These are phyloP conservation scores for Naganishia liquefaciens DNA, from an alignment of 1,284 basidiomycete species.

Conservation along the genomic window DNA sequence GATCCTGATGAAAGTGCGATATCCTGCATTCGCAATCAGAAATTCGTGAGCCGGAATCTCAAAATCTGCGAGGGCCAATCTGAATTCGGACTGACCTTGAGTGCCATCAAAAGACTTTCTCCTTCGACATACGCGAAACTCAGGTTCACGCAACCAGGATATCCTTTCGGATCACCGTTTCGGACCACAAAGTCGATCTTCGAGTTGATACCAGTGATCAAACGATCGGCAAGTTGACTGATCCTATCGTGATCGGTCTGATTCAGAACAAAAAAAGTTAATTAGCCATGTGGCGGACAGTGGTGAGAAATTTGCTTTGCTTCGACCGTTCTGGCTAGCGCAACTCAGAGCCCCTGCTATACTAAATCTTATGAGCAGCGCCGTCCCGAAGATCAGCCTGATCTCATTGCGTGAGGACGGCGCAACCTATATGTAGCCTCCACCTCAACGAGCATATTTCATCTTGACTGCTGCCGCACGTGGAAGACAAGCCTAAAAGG, in stretches of 20 bases:
- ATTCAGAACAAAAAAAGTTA: background rate
- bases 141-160: conserved; percentile 90
- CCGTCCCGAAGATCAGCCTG: background rate
- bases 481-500: background rate
- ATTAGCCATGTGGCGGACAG: background rate
- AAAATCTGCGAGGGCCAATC: background rate
- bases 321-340: background rate
- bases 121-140: conserved; percentile 98
- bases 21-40: conserved; percentile 60
- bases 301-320: background rate
- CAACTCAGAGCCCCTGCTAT: conserved; percentile 8
- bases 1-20: conserved; percentile 96
- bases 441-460: background rate
- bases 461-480: background rate
- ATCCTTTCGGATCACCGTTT: conserved; percentile 87
- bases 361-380: conserved; percentile 2
- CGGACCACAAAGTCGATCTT: conserved; percentile 87
- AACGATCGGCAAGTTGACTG: conserved; percentile 72
- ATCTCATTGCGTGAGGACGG: background rate
- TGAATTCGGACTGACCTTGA: conserved; percentile 62
- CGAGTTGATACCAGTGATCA: conserved; percentile 77
- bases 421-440: background rate
- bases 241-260: conserved; percentile 83
- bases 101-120: conserved; percentile 94
- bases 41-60: background rate